These are phyloP conservation scores for Phytophthora boehmeriae DNA, from an alignment of 352 stramenopile species.

Conservation along the genomic window DNA sequence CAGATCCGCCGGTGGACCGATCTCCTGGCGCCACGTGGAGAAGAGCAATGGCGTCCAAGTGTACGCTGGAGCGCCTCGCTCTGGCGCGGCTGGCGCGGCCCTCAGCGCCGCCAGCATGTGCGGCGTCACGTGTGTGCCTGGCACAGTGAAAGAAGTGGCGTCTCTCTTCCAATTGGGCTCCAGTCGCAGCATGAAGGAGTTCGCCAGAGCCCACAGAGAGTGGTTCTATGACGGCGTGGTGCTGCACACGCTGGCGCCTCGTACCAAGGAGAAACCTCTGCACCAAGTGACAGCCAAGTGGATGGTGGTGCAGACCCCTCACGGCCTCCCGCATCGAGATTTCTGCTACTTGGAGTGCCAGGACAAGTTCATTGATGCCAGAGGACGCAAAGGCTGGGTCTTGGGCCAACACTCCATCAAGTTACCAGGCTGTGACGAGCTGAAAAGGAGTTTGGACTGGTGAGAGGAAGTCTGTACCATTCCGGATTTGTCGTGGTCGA, in stretches of 20 bases:
- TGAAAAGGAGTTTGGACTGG: conserved; percentile 79
- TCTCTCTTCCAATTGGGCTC: conserved; percentile 71
- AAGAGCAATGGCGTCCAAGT: conserved; percentile 80
- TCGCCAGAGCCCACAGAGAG: conserved; percentile 52
- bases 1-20: conserved; percentile 58
- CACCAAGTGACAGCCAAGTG: conserved; percentile 89
- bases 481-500: conserved; percentile 87
- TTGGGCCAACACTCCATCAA: conserved; percentile 87
- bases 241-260: conserved; percentile 65
- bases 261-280: conserved; percentile 76
- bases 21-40: conserved; percentile 79
- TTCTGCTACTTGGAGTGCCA: conserved; percentile 87
- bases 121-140: conserved; percentile 76
- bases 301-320: conserved; percentile 65
- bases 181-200: conserved; percentile 76
- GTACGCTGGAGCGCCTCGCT: conserved; percentile 64
- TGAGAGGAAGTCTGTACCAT: conserved; percentile 83
- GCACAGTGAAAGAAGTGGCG: conserved; percentile 73
- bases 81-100: conserved; percentile 19
- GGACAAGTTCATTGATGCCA: conserved; percentile 87
- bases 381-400: conserved; percentile 82
- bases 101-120: conserved; percentile 66
- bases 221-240: conserved; percentile 80
- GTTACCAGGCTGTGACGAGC: conserved; percentile 72
- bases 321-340: conserved; percentile 67